phyloP scores from a whole-genome alignment of 129 eudicot species.

The Glebionis coronaria region DNA sequence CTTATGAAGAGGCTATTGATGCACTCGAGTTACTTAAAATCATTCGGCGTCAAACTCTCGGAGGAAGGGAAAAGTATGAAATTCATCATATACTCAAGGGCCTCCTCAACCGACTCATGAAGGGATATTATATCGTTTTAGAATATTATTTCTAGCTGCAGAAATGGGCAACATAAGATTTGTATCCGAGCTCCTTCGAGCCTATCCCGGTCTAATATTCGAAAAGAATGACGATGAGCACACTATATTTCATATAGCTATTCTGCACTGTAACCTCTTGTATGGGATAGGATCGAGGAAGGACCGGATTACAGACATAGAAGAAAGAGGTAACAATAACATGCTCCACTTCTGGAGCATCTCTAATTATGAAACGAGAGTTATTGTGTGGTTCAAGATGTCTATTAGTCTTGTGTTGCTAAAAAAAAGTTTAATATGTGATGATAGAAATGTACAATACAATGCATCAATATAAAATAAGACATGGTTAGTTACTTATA shows the following conservation, averaged over 20 bases:
- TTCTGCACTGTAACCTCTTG: background rate
- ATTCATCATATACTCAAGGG: background rate
- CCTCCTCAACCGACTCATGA: background rate
- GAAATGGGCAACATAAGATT: constrained; percentile 5
- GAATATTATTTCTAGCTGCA: constrained; percentile 4
- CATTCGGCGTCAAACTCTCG: background rate
- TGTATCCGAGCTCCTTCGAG: background rate
- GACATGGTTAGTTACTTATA: background rate
- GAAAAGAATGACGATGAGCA: constrained; percentile 1
- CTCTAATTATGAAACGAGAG: constrained; percentile 14
- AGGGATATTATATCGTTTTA: background rate
- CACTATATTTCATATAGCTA: constrained; percentile 4
- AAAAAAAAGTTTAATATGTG: background rate
- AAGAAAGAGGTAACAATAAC: background rate
- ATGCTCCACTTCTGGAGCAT: constrained; percentile 4
- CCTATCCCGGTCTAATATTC: background rate
- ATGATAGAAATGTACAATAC: no score
- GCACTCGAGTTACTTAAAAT: constrained; percentile 8
- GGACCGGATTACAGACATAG: background rate
- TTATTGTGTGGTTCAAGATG: constrained; percentile 6
- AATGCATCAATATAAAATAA: background rate
- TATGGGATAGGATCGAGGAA: constrained; percentile 1
- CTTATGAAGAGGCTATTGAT: background rate
- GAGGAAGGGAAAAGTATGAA: background rate
- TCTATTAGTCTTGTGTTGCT: background rate